Percentiles rank a stretch among this genome's conserved stretches.
Evolutionary conservation across 1,284 basidiomycete genomes (phyloP).

Genomic region (Stygiomarasmius scandens): DNA sequence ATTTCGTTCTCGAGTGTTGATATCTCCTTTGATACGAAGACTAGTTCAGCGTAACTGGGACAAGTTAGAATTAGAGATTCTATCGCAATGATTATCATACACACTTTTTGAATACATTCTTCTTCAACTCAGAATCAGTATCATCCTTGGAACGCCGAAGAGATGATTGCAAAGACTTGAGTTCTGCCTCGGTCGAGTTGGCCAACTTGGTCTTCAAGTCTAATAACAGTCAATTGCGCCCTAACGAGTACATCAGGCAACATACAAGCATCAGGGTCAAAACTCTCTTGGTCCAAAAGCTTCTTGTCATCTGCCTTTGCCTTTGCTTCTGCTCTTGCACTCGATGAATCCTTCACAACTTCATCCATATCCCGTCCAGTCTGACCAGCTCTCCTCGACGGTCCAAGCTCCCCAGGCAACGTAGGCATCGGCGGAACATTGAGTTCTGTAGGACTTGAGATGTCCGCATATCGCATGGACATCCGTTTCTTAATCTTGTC

Average conservation of each 20-base stretch:
- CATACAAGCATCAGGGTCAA: conserved; percentile 84
- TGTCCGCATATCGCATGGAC: conserved; percentile 88
- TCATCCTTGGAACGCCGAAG: conserved; percentile 64
- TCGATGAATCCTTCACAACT: conserved; percentile 40
- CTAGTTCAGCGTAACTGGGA: conserved; percentile 91
- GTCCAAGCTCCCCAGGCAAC: conserved; percentile 38
- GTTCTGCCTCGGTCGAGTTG: conserved; percentile 79
- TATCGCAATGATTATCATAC: conserved; percentile 22
- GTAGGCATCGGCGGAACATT: conserved; percentile 60
- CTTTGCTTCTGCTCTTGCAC: conserved; percentile 35
- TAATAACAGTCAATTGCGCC: conserved; percentile 28
- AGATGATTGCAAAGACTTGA: conserved; percentile 74
- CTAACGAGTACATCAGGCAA: conserved; percentile 17
- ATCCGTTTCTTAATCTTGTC: conserved; percentile 94
- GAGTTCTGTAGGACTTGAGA: conserved; percentile 63
- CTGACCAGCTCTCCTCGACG: conserved; percentile 29
- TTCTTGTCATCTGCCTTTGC: conserved; percentile 62
- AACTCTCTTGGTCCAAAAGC: conserved; percentile 72
- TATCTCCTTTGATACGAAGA: conserved; percentile 96
- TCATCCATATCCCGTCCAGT: conserved; percentile 44
- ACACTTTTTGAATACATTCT: conserved; percentile 90
- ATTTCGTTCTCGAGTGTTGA: conserved; percentile 96
- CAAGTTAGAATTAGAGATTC: conserved; percentile 1
- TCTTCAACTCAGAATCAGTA: conserved; percentile 73
- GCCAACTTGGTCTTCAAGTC: conserved; percentile 77